phyloP scores from a whole-genome alignment of 139 green algal genomes.

The Tetratostichococcus sp. region DNA sequence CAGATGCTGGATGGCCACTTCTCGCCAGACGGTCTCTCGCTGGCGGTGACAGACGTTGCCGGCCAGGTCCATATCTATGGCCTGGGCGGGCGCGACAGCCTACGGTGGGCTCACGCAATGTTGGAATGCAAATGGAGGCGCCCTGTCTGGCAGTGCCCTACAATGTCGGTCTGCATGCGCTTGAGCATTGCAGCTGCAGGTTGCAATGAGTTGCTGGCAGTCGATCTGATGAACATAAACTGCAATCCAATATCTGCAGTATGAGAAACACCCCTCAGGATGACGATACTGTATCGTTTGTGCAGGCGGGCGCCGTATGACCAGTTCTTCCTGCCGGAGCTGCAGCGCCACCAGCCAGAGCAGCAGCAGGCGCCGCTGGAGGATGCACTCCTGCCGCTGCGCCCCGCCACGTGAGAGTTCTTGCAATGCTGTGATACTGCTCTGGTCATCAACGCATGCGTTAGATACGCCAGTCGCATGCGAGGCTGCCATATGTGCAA shows the following conservation, averaged over 20 bases:
- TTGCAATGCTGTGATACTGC: neutral
- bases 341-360: neutral
- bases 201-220: too few species aligned
- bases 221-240: too few species aligned
- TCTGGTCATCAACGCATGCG: too few species aligned
- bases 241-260: too few species aligned
- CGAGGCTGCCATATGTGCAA: too few species aligned
- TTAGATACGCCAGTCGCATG: too few species aligned
- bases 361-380: neutral
- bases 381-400: neutral
- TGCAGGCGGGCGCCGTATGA: conserved; percentile 54
- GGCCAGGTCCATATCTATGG: conserved; percentile 67
- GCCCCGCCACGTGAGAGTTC: neutral
- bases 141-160: too few species aligned
- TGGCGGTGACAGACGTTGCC: conserved; percentile 53
- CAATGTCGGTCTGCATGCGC: too few species aligned
- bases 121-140: too few species aligned
- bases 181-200: too few species aligned
- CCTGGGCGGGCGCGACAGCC: conserved; percentile 2
- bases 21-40: conserved; percentile 36
- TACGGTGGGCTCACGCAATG: neutral
- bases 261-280: too few species aligned
- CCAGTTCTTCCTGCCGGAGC: conserved; percentile 58
- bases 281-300: neutral
- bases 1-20: conserved; percentile 69